Conservation (phyloP, 352 stramenopile species). For the Elongisporangium anandrum region DNA sequence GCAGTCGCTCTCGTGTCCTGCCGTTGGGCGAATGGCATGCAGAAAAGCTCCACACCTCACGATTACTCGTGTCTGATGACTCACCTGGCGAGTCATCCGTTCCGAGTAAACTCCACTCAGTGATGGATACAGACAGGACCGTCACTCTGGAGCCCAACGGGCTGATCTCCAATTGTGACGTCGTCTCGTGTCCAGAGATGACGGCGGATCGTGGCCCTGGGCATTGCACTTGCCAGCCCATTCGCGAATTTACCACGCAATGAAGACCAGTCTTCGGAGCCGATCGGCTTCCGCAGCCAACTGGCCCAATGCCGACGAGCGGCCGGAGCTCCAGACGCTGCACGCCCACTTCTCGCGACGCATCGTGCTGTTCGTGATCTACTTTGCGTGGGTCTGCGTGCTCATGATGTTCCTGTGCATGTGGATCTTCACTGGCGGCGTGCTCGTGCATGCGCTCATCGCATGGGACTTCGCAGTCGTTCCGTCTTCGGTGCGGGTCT, state of each 20-base stretch:
- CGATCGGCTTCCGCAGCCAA: background rate
- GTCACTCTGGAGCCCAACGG: background rate
- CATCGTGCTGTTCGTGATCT: constrained; percentile 23
- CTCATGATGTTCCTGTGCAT: constrained; percentile 16
- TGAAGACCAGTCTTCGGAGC: background rate
- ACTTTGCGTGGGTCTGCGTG: constrained; percentile 31
- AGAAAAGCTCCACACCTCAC: background rate
- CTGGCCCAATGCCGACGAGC: constrained; percentile 11
- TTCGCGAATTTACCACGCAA: background rate
- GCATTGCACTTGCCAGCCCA: background rate
- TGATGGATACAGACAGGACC: background rate
- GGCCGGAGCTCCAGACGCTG: constrained; percentile 13
- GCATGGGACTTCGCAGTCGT: constrained; percentile 3
- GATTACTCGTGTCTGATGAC: background rate
- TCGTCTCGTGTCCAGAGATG: background rate
- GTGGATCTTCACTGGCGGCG: constrained; percentile 15
- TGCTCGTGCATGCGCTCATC: constrained; percentile 4
- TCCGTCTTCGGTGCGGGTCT: constrained; percentile 4
- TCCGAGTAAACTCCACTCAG: background rate
- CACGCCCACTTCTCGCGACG: constrained; percentile 16
- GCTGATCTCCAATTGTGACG: background rate
- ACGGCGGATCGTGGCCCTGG: background rate
- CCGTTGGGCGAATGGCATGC: background rate
- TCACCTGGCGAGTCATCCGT: background rate
- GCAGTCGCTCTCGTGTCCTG: background rate